Evolutionary conservation across 2,329 filamentous ascomycete genomes (phyloP).

Genomic region (Arthrobotrys conoides): DNA sequence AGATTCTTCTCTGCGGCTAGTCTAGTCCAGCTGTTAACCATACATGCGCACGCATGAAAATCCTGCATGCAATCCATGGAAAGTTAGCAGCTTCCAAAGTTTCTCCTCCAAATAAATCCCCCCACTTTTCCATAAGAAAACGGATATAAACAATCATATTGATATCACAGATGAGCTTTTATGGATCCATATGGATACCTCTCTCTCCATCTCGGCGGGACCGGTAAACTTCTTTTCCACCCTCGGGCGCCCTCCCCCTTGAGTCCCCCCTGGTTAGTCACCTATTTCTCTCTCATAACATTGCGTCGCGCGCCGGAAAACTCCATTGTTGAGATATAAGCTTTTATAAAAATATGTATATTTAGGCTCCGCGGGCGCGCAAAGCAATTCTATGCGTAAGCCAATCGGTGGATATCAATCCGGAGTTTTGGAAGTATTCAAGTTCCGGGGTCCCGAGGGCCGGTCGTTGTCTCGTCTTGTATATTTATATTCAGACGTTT

Average conservation of each 20-base stretch:
- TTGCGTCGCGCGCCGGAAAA: constrained; percentile 22
- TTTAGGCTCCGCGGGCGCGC: constrained; percentile 8
- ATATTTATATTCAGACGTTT: not conserved
- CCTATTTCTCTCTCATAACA: constrained; percentile 12
- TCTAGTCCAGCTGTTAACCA: not conserved
- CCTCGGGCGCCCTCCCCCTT: no score
- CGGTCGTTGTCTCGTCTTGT: not conserved
- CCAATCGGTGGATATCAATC: constrained; percentile 16
- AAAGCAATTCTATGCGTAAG: not conserved
- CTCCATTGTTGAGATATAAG: constrained; percentile 11
- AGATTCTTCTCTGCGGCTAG: constrained; percentile 2
- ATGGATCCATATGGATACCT: constrained; percentile 2
- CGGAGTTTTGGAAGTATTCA: constrained; percentile 8
- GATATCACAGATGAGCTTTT: constrained; percentile 8
- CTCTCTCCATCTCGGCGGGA: constrained; percentile 4
- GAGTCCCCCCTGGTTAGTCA: constrained; percentile 16
- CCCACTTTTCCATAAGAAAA: constrained; percentile 20
- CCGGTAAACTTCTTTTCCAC: constrained; percentile 3
- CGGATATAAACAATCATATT: constrained; percentile 33
- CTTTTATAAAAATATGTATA: constrained; percentile 13
- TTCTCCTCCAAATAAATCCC: not conserved
- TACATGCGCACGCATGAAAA: constrained; percentile 9
- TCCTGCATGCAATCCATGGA: constrained; percentile 9
- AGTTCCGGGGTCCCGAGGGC: constrained; percentile 8
- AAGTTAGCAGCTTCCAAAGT: not conserved